These are phyloP conservation scores for Diaporthe citrichinensis DNA, from an alignment of 2,329 filamentous ascomycete genomes.

Conservation along the genomic window DNA sequence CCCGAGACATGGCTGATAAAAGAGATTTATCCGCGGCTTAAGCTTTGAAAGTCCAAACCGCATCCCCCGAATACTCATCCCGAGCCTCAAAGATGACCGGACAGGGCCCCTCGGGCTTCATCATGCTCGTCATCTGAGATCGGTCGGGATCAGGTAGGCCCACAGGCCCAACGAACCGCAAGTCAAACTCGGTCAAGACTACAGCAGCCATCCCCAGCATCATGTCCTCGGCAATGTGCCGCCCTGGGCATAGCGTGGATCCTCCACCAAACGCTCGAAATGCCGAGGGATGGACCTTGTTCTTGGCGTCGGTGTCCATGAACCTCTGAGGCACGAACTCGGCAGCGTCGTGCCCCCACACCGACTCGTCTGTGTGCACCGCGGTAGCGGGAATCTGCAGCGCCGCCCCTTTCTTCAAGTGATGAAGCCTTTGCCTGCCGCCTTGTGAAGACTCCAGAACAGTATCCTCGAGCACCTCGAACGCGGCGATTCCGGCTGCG, in stretches of 20 bases:
- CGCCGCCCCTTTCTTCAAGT: background rate
- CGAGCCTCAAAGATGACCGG: background rate
- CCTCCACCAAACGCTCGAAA: background rate
- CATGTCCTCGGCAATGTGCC: background rate
- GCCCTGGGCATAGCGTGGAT: background rate
- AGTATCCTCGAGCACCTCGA: background rate
- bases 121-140: background rate
- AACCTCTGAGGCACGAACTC: background rate
- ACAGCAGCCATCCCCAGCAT: background rate
- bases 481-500: background rate
- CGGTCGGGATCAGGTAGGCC: background rate
- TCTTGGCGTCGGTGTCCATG: background rate
- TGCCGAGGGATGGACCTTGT: background rate
- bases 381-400: background rate
- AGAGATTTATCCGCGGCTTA: background rate
- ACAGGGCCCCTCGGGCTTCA: background rate
- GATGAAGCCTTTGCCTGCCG: background rate
- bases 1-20: fast-evolving
- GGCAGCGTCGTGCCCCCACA: background rate
- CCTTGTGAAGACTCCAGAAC: background rate
- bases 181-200: background rate
- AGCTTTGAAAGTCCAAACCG: background rate
- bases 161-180: background rate
- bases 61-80: background rate
- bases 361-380: background rate